Percentiles rank a stretch among this genome's conserved stretches.
These are phyloP conservation scores for Xylaria castorea DNA, from an alignment of 495 filamentous ascomycete species.

Conservation along the genomic window DNA sequence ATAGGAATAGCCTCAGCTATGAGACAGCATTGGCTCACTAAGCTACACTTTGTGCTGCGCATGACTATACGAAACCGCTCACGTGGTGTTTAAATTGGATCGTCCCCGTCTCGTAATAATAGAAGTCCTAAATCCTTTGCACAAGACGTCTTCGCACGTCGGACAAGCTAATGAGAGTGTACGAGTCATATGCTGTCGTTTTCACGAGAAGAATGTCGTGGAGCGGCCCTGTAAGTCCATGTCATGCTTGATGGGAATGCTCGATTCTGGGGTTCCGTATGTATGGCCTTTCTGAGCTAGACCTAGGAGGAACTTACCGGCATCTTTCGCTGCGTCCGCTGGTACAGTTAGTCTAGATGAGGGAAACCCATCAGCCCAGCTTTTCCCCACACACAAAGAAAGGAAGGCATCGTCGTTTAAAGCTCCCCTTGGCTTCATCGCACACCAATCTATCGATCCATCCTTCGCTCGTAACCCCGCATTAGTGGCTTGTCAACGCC, in stretches of 20 bases:
- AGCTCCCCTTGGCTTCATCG: constrained; percentile 3
- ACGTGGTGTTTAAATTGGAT: not conserved
- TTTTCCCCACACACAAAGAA: constrained; percentile 15
- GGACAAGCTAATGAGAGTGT: not conserved
- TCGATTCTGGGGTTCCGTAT: constrained; percentile 1
- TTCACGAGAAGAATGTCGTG: not conserved
- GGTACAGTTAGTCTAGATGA: constrained; percentile 14
- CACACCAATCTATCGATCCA: not conserved
- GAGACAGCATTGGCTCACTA: not conserved
- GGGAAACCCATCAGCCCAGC: constrained; percentile 12
- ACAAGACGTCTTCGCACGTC: not conserved
- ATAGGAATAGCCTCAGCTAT: constrained; percentile 1
- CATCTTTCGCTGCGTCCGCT: constrained; percentile 1
- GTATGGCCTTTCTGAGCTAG: constrained; percentile 4
- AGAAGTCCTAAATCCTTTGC: not conserved
- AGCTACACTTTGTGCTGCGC: not conserved
- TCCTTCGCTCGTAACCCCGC: constrained; percentile 23
- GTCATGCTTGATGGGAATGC: not conserved
- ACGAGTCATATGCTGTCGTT: constrained; percentile 14
- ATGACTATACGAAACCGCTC: constrained; percentile 8
- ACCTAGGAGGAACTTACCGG: not conserved
- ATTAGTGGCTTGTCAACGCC: constrained; percentile 18
- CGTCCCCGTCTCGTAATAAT: not conserved
- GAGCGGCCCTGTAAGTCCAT: not conserved
- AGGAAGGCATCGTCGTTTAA: constrained; percentile 16